Percentiles rank a stretch among this genome's conserved stretches.
These are phyloP conservation scores for Candida broadrunensis DNA, from an alignment of 805 yeast genomes.

Conservation along the genomic window DNA sequence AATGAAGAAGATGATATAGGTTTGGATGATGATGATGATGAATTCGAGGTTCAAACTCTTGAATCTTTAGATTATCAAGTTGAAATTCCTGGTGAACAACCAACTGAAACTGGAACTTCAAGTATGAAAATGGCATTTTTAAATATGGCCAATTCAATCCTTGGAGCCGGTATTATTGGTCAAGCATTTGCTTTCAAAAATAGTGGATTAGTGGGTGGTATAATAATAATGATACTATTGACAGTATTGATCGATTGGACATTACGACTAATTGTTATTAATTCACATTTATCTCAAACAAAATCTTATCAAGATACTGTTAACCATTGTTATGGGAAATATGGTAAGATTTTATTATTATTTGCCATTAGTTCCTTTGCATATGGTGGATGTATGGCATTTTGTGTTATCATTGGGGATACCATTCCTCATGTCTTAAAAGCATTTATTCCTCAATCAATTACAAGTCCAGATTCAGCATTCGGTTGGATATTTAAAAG, in stretches of 20 bases:
- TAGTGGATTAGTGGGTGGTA: constrained; percentile 75
- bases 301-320: constrained; percentile 85
- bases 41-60: constrained; percentile 17
- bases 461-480: constrained; percentile 24
- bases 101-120: constrained; percentile 27
- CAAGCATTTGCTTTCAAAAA: constrained; percentile 86
- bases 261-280: constrained; percentile 68
- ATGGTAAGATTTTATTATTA: constrained; percentile 66
- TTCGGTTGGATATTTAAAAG: constrained; percentile 59
- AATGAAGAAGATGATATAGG: neutral
- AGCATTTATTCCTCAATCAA: constrained; percentile 53
- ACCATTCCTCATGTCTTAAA: constrained; percentile 87
- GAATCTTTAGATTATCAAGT: constrained; percentile 14
- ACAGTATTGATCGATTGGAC: constrained; percentile 89
- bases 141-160: constrained; percentile 94
- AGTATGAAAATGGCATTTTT: constrained; percentile 81
- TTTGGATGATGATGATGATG: constrained; percentile 5
- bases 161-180: constrained; percentile 95
- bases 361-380: constrained; percentile 86
- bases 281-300: constrained; percentile 74
- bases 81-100: constrained; percentile 6
- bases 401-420: constrained; percentile 92
- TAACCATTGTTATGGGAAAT: constrained; percentile 68
- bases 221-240: constrained; percentile 54
- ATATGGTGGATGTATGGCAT: constrained; percentile 91